Percentiles rank a stretch among this genome's conserved stretches.
Evolutionary conservation across 2,329 filamentous ascomycete genomes (phyloP).

Genomic region (Cytospora paraplurivora): DNA sequence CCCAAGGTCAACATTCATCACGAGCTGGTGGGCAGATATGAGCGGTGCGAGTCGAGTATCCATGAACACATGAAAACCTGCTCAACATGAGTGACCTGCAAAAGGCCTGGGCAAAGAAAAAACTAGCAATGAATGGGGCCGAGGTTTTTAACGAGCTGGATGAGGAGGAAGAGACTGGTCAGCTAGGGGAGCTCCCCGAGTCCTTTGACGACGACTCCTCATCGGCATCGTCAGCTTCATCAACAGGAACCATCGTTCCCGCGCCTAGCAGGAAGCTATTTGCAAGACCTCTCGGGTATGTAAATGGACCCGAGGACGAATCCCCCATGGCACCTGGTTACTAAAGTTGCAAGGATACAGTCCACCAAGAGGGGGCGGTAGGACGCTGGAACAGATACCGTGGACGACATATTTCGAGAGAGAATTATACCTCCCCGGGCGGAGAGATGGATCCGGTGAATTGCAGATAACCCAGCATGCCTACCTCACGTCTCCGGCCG

Average conservation of each 20-base stretch:
- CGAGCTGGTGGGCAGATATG: slow-evolving; percentile 7
- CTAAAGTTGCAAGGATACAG: slow-evolving; percentile 37
- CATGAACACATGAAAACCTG: neutral
- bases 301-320: slow-evolving; percentile 30
- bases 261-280: slow-evolving; percentile 73
- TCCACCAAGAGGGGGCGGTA: slow-evolving; percentile 46
- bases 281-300: slow-evolving; percentile 68
- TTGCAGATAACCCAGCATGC: slow-evolving; percentile 71
- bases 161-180: slow-evolving; percentile 46
- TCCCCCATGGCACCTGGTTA: slow-evolving; percentile 6
- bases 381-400: slow-evolving; percentile 65
- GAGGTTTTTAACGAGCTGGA: slow-evolving; percentile 55
- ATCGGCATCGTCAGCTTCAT: slow-evolving; percentile 84
- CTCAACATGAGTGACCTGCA: slow-evolving; percentile 77
- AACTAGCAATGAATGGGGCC: slow-evolving; percentile 61
- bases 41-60: neutral
- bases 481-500: slow-evolving; percentile 81
- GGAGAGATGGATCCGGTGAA: slow-evolving; percentile 42
- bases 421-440: slow-evolving; percentile 71
- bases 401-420: slow-evolving; percentile 93
- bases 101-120: slow-evolving; percentile 75
- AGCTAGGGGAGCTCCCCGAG: slow-evolving; percentile 47
- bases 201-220: slow-evolving; percentile 68
- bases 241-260: slow-evolving; percentile 87
- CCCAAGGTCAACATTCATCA: neutral